Percentiles rank a stretch among this genome's conserved stretches.
Evolutionary conservation across 495 filamentous ascomycete species (phyloP).

Genomic region (Penicillium chermesinum): DNA sequence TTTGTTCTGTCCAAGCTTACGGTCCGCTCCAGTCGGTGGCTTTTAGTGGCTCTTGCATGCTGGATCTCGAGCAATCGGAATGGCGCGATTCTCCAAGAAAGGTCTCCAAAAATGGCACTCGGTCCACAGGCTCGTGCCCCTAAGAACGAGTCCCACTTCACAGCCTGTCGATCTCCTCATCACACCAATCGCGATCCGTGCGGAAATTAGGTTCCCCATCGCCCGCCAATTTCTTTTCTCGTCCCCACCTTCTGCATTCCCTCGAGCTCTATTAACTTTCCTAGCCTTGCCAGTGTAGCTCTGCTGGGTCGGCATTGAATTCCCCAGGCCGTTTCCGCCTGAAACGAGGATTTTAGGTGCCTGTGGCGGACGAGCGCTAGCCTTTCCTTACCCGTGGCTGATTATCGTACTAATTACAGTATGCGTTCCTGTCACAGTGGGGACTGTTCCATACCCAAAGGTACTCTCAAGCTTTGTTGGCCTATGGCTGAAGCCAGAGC

Average conservation of each 20-base stretch:
- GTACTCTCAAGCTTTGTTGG: background rate
- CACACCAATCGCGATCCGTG: conserved; percentile 19
- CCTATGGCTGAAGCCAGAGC: conserved; percentile 16
- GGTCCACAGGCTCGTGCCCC: conserved; percentile 16
- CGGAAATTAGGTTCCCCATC: conserved; percentile 20
- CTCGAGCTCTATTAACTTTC: too few relatives aligned
- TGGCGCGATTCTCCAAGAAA: conserved; percentile 7
- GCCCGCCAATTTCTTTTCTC: conserved; percentile 3
- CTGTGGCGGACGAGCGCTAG: background rate
- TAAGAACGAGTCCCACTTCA: conserved; percentile 14
- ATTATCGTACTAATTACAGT: background rate
- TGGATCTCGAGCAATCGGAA: conserved; percentile 9
- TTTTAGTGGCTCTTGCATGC: background rate
- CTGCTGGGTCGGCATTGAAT: background rate
- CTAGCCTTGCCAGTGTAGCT: background rate
- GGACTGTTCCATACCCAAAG: background rate
- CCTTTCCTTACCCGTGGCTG: background rate
- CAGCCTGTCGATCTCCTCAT: conserved; percentile 21
- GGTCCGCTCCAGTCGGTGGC: conserved; percentile 1
- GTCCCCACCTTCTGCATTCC: conserved; percentile 1
- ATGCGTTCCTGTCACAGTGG: conserved; percentile 11
- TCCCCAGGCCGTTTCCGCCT: conserved; percentile 5
- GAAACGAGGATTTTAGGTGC: background rate
- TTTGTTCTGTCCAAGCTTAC: background rate
- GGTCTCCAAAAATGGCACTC: conserved; percentile 15